Percentiles rank a stretch among this genome's conserved stretches.
Evolutionary conservation across 2,329 filamentous ascomycete genomes (phyloP).

Genomic region (Colletotrichum gloeosporioides): DNA sequence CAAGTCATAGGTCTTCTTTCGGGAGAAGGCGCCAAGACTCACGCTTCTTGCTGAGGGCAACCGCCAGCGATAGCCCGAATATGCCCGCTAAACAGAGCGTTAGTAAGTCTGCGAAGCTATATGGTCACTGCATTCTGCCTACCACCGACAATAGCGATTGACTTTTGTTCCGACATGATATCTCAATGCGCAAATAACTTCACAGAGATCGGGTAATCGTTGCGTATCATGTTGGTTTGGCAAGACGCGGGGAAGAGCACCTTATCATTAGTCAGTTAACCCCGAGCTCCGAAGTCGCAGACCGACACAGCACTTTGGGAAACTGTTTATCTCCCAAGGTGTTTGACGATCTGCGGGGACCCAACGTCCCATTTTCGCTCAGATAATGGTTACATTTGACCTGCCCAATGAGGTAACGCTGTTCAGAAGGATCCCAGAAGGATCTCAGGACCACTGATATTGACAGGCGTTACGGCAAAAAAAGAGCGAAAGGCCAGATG

Average conservation of each 20-base stretch:
- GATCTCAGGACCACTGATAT: not conserved
- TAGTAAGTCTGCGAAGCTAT: too few species aligned
- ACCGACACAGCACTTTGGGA: not conserved
- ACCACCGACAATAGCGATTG: constrained; percentile 8
- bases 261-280: not conserved
- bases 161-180: not conserved
- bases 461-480: not conserved
- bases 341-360: not conserved
- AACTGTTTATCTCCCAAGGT: not conserved
- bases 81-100: constrained; percentile 23
- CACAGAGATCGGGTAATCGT: not conserved
- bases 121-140: not conserved
- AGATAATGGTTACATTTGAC: not conserved
- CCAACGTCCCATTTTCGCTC: not conserved
- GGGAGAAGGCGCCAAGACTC: not conserved
- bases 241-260: not conserved
- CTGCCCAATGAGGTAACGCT: not conserved
- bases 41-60: constrained; percentile 27
- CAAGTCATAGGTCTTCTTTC: not conserved
- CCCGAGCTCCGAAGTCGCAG: not conserved
- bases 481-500: not conserved
- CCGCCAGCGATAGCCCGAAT: constrained; percentile 28
- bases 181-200: not conserved
- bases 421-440: not conserved
- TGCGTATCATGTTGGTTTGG: not conserved